phyloP scores from a whole-genome alignment of 2,329 filamentous ascomycete species.

The Colletotrichum abscissum region DNA sequence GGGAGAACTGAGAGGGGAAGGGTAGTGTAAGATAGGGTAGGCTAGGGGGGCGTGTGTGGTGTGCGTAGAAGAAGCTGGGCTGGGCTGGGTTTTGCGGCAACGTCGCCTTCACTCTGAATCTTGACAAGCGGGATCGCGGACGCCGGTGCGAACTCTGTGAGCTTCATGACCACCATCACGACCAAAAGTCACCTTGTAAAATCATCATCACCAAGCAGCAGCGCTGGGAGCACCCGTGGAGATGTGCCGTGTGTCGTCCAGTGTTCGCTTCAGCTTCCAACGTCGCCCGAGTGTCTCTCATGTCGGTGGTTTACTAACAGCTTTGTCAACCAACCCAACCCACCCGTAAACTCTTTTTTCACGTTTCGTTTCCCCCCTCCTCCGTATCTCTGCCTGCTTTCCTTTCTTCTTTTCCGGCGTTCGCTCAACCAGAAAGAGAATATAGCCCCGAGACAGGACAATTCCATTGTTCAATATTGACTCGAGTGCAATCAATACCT shows the following conservation, averaged over 20 bases:
- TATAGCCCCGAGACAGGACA: not conserved
- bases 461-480: not conserved
- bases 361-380: not conserved
- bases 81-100: not conserved
- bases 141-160: constrained; percentile 12
- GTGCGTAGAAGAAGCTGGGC: not conserved
- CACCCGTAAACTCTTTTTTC: constrained; percentile 1
- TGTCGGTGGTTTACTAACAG: constrained; percentile 18
- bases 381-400: not conserved
- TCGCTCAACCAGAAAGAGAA: not conserved
- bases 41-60: not conserved
- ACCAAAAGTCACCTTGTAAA: not conserved
- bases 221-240: constrained; percentile 15
- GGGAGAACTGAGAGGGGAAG: not conserved
- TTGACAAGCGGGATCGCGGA: constrained; percentile 32
- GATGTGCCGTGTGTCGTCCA: not conserved
- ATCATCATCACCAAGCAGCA: not conserved
- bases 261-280: not conserved
- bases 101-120: constrained; percentile 16
- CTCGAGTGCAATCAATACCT: not conserved
- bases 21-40: not conserved
- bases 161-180: too few relatives aligned
- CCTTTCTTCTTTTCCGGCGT: not conserved
- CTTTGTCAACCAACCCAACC: constrained; percentile 27
- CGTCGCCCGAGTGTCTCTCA: not conserved